These are phyloP conservation scores for Fusarium metavorans DNA, from an alignment of 2,329 filamentous ascomycete species.

Conservation along the genomic window DNA sequence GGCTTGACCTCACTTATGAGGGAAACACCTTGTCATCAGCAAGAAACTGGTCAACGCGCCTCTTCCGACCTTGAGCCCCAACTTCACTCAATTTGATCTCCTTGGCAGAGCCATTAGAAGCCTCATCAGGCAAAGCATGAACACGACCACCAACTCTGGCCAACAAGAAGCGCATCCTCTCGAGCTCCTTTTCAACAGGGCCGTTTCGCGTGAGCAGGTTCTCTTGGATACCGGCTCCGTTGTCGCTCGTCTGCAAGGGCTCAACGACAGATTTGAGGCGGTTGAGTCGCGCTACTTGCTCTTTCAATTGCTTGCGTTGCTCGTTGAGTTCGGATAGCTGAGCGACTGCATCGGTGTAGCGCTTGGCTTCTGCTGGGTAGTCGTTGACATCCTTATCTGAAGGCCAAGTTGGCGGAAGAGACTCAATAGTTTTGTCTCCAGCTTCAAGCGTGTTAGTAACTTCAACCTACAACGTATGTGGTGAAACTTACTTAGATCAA, in stretches of 20 bases:
- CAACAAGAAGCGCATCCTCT: constrained; percentile 73
- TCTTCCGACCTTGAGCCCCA: constrained; percentile 36
- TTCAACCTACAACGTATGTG: rapidly evolving
- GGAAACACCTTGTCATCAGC: constrained; percentile 42
- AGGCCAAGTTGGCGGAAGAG: constrained; percentile 62
- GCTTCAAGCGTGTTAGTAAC: constrained; percentile 46
- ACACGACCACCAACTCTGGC: constrained; percentile 69
- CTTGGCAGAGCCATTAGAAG: neutral
- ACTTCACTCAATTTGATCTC: constrained; percentile 24
- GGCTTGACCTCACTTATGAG: constrained; percentile 12
- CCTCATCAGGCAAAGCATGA: constrained; percentile 32
- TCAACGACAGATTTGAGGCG: constrained; percentile 63
- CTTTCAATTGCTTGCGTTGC: constrained; percentile 49
- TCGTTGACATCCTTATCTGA: constrained; percentile 51
- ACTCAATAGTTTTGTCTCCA: constrained; percentile 56
- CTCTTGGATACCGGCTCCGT: constrained; percentile 65
- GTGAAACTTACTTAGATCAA: constrained; percentile 58
- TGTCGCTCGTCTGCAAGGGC: constrained; percentile 50
- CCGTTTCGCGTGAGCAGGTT: constrained; percentile 76
- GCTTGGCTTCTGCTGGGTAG: constrained; percentile 60
- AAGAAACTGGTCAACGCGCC: constrained; percentile 44
- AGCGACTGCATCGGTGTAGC: constrained; percentile 63
- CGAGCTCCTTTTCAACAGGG: constrained; percentile 73
- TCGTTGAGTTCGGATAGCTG: constrained; percentile 63
- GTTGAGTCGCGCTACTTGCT: constrained; percentile 60